phyloP scores from a whole-genome alignment of 352 stramenopile genomes.

The Phytopythium montanum region DNA sequence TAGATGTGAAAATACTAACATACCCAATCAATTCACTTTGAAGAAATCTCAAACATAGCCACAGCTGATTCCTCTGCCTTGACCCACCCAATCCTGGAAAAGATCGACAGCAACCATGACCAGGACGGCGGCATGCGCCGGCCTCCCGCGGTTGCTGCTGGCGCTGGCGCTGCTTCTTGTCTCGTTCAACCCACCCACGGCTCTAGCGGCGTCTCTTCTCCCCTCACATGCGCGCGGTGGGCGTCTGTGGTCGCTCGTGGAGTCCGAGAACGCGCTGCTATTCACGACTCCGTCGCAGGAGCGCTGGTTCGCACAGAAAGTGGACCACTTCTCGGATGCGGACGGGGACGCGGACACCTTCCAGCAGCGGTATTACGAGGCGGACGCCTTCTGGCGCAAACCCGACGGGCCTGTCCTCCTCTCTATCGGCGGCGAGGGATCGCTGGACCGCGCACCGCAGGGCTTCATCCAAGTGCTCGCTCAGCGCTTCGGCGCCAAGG shows the following conservation, averaged over 20 bases:
- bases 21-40: too few relatives aligned
- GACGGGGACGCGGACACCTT: constrained; percentile 33
- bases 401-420: constrained; percentile 70
- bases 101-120: background rate
- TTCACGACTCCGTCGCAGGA: constrained; percentile 31
- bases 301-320: constrained; percentile 65
- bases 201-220: constrained; percentile 15
- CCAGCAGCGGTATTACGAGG: constrained; percentile 76
- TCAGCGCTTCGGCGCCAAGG: constrained; percentile 74
- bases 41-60: too few relatives aligned
- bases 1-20: too few relatives aligned
- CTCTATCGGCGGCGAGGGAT: constrained; percentile 82
- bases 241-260: constrained; percentile 46
- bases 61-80: too few relatives aligned
- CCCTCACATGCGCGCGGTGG: constrained; percentile 43
- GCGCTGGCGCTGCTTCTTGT: constrained; percentile 14
- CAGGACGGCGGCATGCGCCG: background rate
- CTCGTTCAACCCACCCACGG: background rate
- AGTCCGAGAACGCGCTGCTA: constrained; percentile 43
- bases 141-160: background rate
- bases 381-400: constrained; percentile 51
- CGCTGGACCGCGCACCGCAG: constrained; percentile 46
- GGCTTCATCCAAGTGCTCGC: constrained; percentile 75
- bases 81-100: background rate
- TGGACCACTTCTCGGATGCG: constrained; percentile 52